Evolutionary conservation across 345 rosid species (phyloP).

Genomic region (Clausena lansium): DNA sequence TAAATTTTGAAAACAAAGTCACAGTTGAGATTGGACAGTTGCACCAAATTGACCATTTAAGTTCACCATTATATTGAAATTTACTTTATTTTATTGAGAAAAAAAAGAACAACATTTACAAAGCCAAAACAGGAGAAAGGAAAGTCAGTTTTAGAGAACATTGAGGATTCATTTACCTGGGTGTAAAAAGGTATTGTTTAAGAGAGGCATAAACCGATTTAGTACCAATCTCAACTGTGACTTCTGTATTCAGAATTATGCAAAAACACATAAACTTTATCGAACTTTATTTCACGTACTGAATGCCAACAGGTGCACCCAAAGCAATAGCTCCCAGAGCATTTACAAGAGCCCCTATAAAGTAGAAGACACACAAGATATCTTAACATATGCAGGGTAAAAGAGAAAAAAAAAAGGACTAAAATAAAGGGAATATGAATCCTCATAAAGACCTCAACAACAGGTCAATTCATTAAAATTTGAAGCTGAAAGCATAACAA

Average conservation of each 20-base stretch:
- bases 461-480: not conserved
- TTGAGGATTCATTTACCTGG: slow-evolving; percentile 6
- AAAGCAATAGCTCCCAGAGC: slow-evolving; percentile 76
- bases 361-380: not conserved
- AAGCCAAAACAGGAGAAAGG: not conserved
- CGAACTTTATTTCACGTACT: slow-evolving; percentile 44
- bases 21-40: slow-evolving; percentile 27
- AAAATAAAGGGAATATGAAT: not conserved
- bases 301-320: slow-evolving; percentile 78
- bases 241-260: slow-evolving; percentile 17
- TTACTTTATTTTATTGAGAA: not conserved
- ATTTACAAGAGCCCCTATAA: slow-evolving; percentile 68
- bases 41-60: not conserved
- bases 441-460: not conserved
- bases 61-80: not conserved
- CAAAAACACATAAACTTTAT: not conserved
- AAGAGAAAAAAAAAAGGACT: too few species aligned
- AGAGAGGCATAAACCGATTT: slow-evolving; percentile 1
- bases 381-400: not conserved
- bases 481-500: not conserved
- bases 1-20: slow-evolving; percentile 20
- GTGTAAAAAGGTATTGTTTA: slow-evolving; percentile 2
- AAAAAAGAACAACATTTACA: not conserved
- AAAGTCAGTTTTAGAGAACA: not conserved
- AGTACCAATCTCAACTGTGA: slow-evolving; percentile 25